Evolutionary conservation across 805 yeast genomes (phyloP).

Genomic region (Starmera amethionina): DNA sequence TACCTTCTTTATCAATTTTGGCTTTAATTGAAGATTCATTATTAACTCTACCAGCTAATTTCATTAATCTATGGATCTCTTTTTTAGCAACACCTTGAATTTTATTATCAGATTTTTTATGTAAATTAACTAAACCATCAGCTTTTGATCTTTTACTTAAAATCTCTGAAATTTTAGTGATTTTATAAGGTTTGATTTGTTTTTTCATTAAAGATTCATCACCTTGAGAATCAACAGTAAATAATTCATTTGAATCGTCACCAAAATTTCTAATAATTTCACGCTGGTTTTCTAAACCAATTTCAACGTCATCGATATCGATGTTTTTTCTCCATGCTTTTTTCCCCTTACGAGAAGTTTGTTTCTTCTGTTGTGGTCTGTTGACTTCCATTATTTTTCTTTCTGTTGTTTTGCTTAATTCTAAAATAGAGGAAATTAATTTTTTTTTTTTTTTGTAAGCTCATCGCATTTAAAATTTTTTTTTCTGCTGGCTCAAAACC

Average conservation of each 20-base stretch:
- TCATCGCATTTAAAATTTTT: slow-evolving; percentile 2
- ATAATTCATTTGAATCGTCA: slow-evolving; percentile 36
- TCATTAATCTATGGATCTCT: slow-evolving; percentile 57
- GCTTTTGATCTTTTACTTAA: slow-evolving; percentile 70
- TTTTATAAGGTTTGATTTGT: slow-evolving; percentile 27
- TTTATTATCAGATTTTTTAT: slow-evolving; percentile 27
- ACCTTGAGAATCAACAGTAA: slow-evolving; percentile 60
- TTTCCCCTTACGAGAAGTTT: slow-evolving; percentile 86
- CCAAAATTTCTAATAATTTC: slow-evolving; percentile 52
- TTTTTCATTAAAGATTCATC: slow-evolving; percentile 35
- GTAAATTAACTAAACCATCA: slow-evolving; percentile 42
- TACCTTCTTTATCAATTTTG: slow-evolving; percentile 55
- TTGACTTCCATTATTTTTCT: slow-evolving; percentile 22
- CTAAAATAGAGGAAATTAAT: neutral
- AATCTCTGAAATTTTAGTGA: slow-evolving; percentile 33
- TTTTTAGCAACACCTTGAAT: slow-evolving; percentile 56
- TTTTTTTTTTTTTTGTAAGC: neutral
- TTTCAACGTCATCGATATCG: slow-evolving; percentile 71
- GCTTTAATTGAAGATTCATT: slow-evolving; percentile 44
- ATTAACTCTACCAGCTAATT: slow-evolving; percentile 63
- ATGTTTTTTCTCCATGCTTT: slow-evolving; percentile 90
- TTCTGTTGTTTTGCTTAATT: no score
- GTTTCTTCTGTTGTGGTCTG: slow-evolving; percentile 53
- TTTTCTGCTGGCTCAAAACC: neutral
- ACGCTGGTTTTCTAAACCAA: slow-evolving; percentile 55